phyloP scores from a whole-genome alignment of 2,329 filamentous ascomycete species.

The Grosmannia clavigera region DNA sequence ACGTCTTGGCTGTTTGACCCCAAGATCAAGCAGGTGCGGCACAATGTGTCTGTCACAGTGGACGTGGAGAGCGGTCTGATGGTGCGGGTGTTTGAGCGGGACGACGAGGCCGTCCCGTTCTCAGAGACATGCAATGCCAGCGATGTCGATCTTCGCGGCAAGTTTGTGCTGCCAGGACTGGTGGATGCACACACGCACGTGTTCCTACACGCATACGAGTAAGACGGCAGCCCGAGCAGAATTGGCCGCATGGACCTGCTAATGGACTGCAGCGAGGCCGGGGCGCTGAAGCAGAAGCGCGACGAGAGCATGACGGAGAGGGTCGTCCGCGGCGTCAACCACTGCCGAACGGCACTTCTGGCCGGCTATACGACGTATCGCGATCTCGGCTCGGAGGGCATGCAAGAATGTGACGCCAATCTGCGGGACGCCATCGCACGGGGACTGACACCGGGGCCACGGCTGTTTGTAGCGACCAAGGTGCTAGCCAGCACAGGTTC shows the following conservation, averaged over 20 bases:
- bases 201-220: slow-evolving; percentile 37
- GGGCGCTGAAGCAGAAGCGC: slow-evolving; percentile 36
- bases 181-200: slow-evolving; percentile 45
- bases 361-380: slow-evolving; percentile 46
- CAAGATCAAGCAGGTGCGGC: slow-evolving; percentile 25
- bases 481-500: slow-evolving; percentile 35
- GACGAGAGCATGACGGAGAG: slow-evolving; percentile 45
- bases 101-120: slow-evolving; percentile 17
- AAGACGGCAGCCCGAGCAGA: slow-evolving; percentile 6
- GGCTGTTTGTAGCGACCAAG: slow-evolving; percentile 42
- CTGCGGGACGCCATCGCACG: slow-evolving; percentile 41
- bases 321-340: slow-evolving; percentile 39
- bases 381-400: slow-evolving; percentile 41
- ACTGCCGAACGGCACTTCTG: slow-evolving; percentile 37
- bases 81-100: slow-evolving; percentile 10
- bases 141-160: slow-evolving; percentile 43
- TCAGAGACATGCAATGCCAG: slow-evolving; percentile 12
- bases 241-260: not conserved
- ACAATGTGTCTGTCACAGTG: slow-evolving; percentile 31
- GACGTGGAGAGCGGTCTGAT: slow-evolving; percentile 28
- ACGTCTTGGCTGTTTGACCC: slow-evolving; percentile 35
- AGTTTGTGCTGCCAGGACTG: slow-evolving; percentile 37
- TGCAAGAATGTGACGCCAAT: slow-evolving; percentile 35
- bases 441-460: slow-evolving; percentile 39
- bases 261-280: slow-evolving; percentile 22